A percentile compares a stretch with the other conserved stretches of the same genome.
phyloP scores from a whole-genome alignment of 1,139 yeast genomes.

The Pichia sp. region DNA sequence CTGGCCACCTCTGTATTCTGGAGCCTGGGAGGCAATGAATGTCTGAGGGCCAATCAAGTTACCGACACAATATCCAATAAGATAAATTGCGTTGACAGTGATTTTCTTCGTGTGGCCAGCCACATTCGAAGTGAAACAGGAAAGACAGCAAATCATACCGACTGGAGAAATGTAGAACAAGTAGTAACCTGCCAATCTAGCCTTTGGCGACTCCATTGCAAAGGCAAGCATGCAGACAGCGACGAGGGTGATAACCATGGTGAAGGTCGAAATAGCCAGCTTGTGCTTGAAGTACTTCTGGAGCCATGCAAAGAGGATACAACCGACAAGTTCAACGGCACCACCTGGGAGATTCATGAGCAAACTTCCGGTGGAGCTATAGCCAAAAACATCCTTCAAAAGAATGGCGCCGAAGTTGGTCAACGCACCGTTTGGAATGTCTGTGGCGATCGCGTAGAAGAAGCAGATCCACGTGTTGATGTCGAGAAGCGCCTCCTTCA shows the following conservation, averaged over 20 bases:
- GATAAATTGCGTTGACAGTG: slow-evolving; percentile 53
- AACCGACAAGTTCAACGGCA: slow-evolving; percentile 35
- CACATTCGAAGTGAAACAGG: slow-evolving; percentile 48
- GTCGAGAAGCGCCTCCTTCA: slow-evolving; percentile 43
- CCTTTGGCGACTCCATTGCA: slow-evolving; percentile 33
- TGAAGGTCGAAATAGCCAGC: slow-evolving; percentile 42
- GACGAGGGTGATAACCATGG: slow-evolving; percentile 36
- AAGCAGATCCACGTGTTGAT: slow-evolving; percentile 40
- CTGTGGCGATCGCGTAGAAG: slow-evolving; percentile 31
- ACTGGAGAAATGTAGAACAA: slow-evolving; percentile 34
- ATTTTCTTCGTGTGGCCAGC: slow-evolving; percentile 47
- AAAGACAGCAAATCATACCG: slow-evolving; percentile 39
- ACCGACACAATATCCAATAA: slow-evolving; percentile 59
- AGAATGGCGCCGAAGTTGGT: slow-evolving; percentile 35
- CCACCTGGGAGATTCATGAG: slow-evolving; percentile 40
- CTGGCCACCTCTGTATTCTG: slow-evolving; percentile 42
- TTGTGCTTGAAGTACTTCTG: slow-evolving; percentile 34
- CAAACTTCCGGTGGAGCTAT: slow-evolving; percentile 27
- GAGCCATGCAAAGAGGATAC: slow-evolving; percentile 39
- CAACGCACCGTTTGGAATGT: slow-evolving; percentile 40
- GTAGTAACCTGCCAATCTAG: slow-evolving; percentile 43
- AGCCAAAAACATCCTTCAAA: slow-evolving; percentile 28
- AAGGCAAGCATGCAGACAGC: slow-evolving; percentile 49
- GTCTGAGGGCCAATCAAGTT: slow-evolving; percentile 59
- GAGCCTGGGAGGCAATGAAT: slow-evolving; percentile 41